These are phyloP conservation scores for Colletotrichum acutatum DNA, from an alignment of 2,329 filamentous ascomycete genomes.

Conservation along the genomic window DNA sequence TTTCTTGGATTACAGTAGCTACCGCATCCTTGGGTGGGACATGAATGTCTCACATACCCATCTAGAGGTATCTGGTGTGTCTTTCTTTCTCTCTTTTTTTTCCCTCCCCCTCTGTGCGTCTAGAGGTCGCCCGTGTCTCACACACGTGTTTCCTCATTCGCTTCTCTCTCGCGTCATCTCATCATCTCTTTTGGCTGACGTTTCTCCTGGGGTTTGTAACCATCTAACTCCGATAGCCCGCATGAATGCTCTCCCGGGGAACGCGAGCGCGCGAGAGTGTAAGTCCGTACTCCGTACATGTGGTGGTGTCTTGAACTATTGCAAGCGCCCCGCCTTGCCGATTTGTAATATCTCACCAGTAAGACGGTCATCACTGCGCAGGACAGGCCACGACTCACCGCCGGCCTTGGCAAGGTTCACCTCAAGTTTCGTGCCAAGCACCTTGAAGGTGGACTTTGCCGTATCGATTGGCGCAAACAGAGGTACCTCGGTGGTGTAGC, in stretches of 20 bases:
- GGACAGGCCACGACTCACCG: constrained; percentile 83
- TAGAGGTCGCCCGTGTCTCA: constrained; percentile 10
- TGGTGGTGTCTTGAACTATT: constrained; percentile 9
- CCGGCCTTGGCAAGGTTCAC: constrained; percentile 78
- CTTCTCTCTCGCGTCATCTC: background rate
- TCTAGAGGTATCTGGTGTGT: constrained; percentile 29
- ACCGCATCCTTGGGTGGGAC: constrained; percentile 21
- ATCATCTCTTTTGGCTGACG: constrained; percentile 1
- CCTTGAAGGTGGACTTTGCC: constrained; percentile 79
- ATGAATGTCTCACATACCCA: constrained; percentile 23
- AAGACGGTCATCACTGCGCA: constrained; percentile 78
- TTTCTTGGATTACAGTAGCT: constrained; percentile 10
- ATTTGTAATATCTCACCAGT: constrained; percentile 88
- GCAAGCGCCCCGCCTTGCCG: constrained; percentile 75
- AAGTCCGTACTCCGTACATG: too few relatives aligned
- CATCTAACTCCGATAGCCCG: background rate
- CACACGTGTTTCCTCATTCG: background rate
- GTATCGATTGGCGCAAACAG: constrained; percentile 83
- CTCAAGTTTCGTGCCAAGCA: constrained; percentile 91
- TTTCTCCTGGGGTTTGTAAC: background rate
- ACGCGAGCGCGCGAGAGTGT: background rate
- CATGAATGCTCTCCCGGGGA: background rate
- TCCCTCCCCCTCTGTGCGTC: background rate
- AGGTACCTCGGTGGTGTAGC: constrained; percentile 78
- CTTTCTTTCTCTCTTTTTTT: background rate